phyloP scores from a whole-genome alignment of 1,284 basidiomycete species.

The Termitomyces sp. region DNA sequence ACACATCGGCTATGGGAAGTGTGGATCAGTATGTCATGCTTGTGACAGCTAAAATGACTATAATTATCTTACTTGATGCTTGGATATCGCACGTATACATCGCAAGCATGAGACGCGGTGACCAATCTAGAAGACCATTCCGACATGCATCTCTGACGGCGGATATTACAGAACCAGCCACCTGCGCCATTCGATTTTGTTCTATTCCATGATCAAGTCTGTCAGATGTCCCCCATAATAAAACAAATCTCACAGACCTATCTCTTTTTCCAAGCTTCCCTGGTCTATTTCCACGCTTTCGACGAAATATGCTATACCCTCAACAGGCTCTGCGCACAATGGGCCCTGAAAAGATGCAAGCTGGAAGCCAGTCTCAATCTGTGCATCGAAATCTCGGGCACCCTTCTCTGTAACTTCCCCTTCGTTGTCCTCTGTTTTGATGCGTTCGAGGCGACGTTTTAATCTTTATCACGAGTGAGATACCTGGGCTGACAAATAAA shows the following conservation, averaged over 20 bases:
- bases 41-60: slow-evolving; percentile 1
- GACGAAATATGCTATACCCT: slow-evolving; percentile 90
- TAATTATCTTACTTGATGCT: slow-evolving; percentile 76
- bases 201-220: slow-evolving; percentile 34
- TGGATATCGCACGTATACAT: slow-evolving; percentile 99
- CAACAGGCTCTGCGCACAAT: slow-evolving; percentile 90
- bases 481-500: slow-evolving; percentile 3
- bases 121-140: slow-evolving; percentile 93
- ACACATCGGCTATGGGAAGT: slow-evolving; percentile 73
- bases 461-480: slow-evolving; percentile 34
- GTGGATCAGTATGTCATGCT: slow-evolving; percentile 3
- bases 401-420: slow-evolving; percentile 29
- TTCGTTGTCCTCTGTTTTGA: slow-evolving; percentile 31
- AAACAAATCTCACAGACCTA: slow-evolving; percentile 37
- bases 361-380: slow-evolving; percentile 93
- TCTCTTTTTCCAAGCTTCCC: slow-evolving; percentile 58
- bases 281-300: slow-evolving; percentile 69
- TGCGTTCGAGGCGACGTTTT: slow-evolving; percentile 41
- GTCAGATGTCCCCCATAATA: slow-evolving; percentile 10
- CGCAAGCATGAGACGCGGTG: slow-evolving; percentile 92
- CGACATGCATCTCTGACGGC: slow-evolving; percentile 86
- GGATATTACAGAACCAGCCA: slow-evolving; percentile 87
- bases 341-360: slow-evolving; percentile 93
- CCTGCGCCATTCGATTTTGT: slow-evolving; percentile 67
- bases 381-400: slow-evolving; percentile 66